Conservation (phyloP, 2,329 filamentous ascomycete genomes). For the Mariannaea sp. region DNA sequence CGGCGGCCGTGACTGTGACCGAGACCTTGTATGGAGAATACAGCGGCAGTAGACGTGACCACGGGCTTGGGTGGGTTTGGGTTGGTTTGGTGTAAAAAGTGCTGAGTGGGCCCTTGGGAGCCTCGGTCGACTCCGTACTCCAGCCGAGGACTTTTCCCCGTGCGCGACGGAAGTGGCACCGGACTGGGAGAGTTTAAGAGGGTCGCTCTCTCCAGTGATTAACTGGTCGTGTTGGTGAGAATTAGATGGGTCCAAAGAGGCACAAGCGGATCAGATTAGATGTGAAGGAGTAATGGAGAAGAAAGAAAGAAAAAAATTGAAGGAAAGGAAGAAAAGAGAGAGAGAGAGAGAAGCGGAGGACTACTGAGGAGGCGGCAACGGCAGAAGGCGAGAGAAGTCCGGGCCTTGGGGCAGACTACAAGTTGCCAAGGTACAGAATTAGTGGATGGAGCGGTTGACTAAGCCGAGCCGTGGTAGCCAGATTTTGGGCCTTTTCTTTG, state of each 20-base stretch:
- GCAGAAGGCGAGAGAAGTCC: conserved; percentile 2
- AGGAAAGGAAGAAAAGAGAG: neutral
- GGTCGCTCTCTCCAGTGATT: neutral
- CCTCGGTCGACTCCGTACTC: neutral
- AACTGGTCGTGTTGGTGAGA: neutral
- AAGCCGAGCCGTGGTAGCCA: too few species aligned
- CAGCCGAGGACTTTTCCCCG: neutral
- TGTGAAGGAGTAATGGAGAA: neutral
- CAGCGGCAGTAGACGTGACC: too few species aligned
- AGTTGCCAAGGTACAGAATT: too few species aligned
- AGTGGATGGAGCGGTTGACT: neutral
- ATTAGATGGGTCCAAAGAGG: too few species aligned
- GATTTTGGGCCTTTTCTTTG: too few species aligned
- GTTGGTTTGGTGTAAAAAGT: neutral
- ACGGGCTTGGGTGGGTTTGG: too few species aligned
- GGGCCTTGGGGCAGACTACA: neutral
- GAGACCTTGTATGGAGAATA: too few species aligned
- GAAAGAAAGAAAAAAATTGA: too few species aligned
- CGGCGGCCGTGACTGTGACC: neutral
- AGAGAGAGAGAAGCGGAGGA: neutral
- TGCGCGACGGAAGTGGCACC: conserved; percentile 6
- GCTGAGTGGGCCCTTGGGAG: neutral
- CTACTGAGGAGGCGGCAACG: too few species aligned
- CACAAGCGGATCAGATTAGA: too few species aligned
- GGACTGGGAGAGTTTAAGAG: neutral